Evolutionary conservation across 1,139 yeast genomes (phyloP), one percentile per base, ranked within the genome.

Genomic region (Wickerhamomyces sp.): DNA sequence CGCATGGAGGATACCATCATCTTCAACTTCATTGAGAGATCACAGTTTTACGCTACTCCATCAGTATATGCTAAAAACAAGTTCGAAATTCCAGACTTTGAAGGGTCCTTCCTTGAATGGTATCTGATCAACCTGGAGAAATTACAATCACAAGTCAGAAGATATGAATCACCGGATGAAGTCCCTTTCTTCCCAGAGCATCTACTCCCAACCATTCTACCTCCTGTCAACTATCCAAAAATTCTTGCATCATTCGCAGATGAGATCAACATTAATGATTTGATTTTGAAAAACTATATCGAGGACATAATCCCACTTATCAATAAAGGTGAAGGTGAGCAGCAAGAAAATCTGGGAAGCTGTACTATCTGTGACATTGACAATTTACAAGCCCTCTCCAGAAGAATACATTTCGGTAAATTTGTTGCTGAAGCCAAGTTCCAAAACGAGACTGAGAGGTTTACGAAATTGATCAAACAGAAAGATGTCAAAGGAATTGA

Each of bases 1-100:
- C 76, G 96, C 35, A 87, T 91, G 96, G 98, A 91, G 54, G 98
- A 91, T 59, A 83, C 96, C 9, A 88, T 91, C 51, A 85, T 91
- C 44, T 91, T 89, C 68, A 85, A 83, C 40, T 72, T 91, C 49
- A 89, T 91, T 44, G 98, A 91, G 59, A 71, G 98, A 45, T 86
- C 96, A 4, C 96, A 89, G 61, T 91, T 87, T 55, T 80, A 67
- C 50, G 71, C 75, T 26, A 80, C 89, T 36, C 83, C 84, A 3
- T 72, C 87, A 15, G 88, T 88, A 12, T 91, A 91, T 59, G 70
- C 72, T 48, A 54, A 58, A 9, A 70, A 75, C 44, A 75, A 75
- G 42, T 75, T 78, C 42, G 42, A 46, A 4, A 75, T 88, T 24
- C 83, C 86, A 4, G 66, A 75, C 38, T 85, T 82, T 50, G 68